These are phyloP conservation scores for Haematococcus sp. DNA, from an alignment of 139 green algal genomes.

Conservation along the genomic window DNA sequence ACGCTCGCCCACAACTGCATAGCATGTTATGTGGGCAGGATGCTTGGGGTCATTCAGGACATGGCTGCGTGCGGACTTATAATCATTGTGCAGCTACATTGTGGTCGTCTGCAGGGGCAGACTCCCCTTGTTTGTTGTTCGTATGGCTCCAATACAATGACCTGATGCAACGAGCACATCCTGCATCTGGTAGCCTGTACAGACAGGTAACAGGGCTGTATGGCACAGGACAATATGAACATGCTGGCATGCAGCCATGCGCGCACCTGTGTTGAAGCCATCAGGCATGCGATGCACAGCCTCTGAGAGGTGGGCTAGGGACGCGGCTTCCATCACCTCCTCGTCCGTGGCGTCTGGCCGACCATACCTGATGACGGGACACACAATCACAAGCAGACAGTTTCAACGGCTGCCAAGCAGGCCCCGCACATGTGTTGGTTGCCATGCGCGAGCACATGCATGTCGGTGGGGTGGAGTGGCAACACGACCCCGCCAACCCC, in stretches of 20 bases:
- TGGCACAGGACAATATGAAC: too few relatives aligned
- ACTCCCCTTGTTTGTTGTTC: too few relatives aligned
- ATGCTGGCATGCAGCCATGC: background rate
- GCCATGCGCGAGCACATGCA: too few relatives aligned
- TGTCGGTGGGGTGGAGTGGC: too few relatives aligned
- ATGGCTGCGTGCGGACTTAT: background rate
- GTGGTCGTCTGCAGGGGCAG: too few relatives aligned
- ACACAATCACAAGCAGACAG: slow-evolving; percentile 25
- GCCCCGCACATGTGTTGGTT: too few relatives aligned
- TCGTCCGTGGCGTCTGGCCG: slow-evolving; percentile 56
- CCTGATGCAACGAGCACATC: too few relatives aligned
- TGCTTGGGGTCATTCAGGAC: background rate
- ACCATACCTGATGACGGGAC: slow-evolving; percentile 66
- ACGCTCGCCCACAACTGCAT: slow-evolving; percentile 71
- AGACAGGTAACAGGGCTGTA: too few relatives aligned
- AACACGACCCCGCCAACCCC: too few relatives aligned
- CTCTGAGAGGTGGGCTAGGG: slow-evolving; percentile 46
- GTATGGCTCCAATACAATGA: too few relatives aligned
- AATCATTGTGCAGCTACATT: too few relatives aligned
- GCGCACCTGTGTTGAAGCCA: slow-evolving; percentile 40
- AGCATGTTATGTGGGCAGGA: background rate
- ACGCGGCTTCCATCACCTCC: slow-evolving; percentile 62
- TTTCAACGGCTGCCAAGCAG: slow-evolving; percentile 33
- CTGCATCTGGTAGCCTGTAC: too few relatives aligned
- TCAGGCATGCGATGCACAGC: slow-evolving; percentile 64